Evolutionary conservation across 1,139 yeast genomes (phyloP).

Genomic region (Scheffersomyces segobiensis): DNA sequence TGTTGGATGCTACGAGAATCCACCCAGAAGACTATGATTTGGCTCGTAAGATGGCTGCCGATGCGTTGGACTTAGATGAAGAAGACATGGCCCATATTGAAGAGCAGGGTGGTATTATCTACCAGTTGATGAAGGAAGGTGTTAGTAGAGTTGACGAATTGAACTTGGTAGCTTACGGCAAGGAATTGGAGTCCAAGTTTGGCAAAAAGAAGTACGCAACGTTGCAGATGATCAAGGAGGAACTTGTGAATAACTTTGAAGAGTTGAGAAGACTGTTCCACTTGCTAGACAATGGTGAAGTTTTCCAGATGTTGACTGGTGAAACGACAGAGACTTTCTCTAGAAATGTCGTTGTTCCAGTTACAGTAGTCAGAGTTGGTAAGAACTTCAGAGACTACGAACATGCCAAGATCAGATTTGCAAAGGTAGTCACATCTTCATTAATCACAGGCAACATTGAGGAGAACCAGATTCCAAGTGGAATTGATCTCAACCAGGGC

Average conservation of each 20-base stretch:
- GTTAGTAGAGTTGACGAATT: conserved; percentile 86
- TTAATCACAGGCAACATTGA: conserved; percentile 75
- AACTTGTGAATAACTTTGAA: conserved; percentile 81
- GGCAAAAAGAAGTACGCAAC: conserved; percentile 81
- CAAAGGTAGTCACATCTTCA: conserved; percentile 69
- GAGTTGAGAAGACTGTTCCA: conserved; percentile 79
- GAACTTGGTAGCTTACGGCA: conserved; percentile 91
- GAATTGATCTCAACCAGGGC: conserved; percentile 53
- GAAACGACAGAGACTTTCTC: conserved; percentile 72
- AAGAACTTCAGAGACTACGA: conserved; percentile 41
- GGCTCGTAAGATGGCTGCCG: conserved; percentile 97
- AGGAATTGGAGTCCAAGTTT: conserved; percentile 76
- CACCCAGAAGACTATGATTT: conserved; percentile 97
- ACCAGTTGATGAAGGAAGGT: conserved; percentile 77
- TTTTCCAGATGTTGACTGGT: conserved; percentile 88
- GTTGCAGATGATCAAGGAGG: conserved; percentile 83
- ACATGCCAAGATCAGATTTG: conserved; percentile 37
- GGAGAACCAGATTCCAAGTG: conserved; percentile 62
- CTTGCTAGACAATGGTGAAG: conserved; percentile 64
- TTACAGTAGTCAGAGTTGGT: conserved; percentile 59
- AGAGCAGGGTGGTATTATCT: conserved; percentile 78
- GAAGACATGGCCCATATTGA: conserved; percentile 86
- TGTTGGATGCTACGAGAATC: conserved; percentile 90
- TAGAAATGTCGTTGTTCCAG: conserved; percentile 77
- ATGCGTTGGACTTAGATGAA: conserved; percentile 93